Conservation (phyloP, 202 grass and related monocot genomes). For the Miscanthus sacchariflorus region DNA sequence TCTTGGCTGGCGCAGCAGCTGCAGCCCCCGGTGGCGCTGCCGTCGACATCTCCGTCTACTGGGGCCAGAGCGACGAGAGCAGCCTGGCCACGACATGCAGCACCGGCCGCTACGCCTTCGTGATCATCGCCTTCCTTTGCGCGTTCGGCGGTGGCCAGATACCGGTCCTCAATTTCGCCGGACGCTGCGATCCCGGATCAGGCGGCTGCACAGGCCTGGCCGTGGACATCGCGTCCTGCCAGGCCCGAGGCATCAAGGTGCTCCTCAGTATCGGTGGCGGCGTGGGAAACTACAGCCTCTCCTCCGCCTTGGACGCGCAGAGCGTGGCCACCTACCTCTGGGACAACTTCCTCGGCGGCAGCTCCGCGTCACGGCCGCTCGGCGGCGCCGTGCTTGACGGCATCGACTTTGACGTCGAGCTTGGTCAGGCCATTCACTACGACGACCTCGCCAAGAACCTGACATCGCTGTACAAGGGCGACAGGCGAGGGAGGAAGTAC, state of each 20-base stretch:
- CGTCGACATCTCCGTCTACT: slow-evolving; percentile 50
- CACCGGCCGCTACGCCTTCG: slow-evolving; percentile 35
- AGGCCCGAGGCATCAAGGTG: slow-evolving; percentile 52
- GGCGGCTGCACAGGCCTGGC: slow-evolving; percentile 42
- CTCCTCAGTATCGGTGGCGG: slow-evolving; percentile 60
- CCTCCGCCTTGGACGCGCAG: slow-evolving; percentile 26
- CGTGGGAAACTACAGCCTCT: slow-evolving; percentile 21
- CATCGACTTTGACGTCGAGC: slow-evolving; percentile 57
- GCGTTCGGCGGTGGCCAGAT: slow-evolving; percentile 51
- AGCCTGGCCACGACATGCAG: slow-evolving; percentile 34
- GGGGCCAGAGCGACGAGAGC: slow-evolving; percentile 56
- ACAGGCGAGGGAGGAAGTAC: not conserved
- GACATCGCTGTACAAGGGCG: not conserved
- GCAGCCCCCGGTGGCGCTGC: not conserved
- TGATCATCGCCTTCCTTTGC: slow-evolving; percentile 50
- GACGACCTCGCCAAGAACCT: slow-evolving; percentile 31
- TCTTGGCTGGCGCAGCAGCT: not conserved
- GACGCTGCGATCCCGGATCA: slow-evolving; percentile 46
- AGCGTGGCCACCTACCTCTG: slow-evolving; percentile 55
- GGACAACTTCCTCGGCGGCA: slow-evolving; percentile 56
- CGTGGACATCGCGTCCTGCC: slow-evolving; percentile 48
- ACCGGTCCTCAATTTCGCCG: slow-evolving; percentile 41
- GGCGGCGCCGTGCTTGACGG: slow-evolving; percentile 54
- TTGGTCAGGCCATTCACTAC: slow-evolving; percentile 4
- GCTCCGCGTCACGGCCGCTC: slow-evolving; percentile 42